Conservation (phyloP, 2,329 filamentous ascomycete species). For the Alternaria viburni region DNA sequence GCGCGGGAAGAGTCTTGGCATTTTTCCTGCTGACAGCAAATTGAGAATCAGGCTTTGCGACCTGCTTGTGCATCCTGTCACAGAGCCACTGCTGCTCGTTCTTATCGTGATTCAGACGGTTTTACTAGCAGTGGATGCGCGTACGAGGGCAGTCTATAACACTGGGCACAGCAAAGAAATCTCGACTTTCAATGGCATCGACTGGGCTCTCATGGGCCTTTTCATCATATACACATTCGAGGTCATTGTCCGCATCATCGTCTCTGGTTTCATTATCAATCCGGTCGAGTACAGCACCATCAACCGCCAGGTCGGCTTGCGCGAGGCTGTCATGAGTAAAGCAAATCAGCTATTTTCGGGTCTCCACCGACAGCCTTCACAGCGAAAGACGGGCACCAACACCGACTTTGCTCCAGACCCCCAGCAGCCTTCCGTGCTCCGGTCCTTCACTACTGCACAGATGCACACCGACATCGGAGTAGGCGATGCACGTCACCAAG, state of each 20-base stretch:
- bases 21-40: constrained; percentile 80
- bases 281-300: constrained; percentile 91
- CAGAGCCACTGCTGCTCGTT: constrained; percentile 83
- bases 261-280: constrained; percentile 92
- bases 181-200: constrained; percentile 73
- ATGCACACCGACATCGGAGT: constrained; percentile 60
- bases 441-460: constrained; percentile 77
- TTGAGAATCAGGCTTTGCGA: constrained; percentile 79
- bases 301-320: constrained; percentile 76
- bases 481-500: constrained; percentile 74
- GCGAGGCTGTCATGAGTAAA: constrained; percentile 75
- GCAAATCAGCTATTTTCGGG: constrained; percentile 75
- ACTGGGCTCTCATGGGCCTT: constrained; percentile 80
- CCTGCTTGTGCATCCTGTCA: constrained; percentile 82
- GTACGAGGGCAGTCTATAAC: constrained; percentile 70
- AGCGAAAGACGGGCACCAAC: constrained; percentile 56
- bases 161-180: constrained; percentile 57
- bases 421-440: constrained; percentile 70
- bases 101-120: constrained; percentile 89
- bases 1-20: constrained; percentile 81
- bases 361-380: constrained; percentile 75
- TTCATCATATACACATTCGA: constrained; percentile 93
- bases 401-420: constrained; percentile 40
- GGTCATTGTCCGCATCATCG: constrained; percentile 80
- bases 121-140: constrained; percentile 84